Conservation (phyloP, 768 basidiomycete species). For the Leccinum longicurvipes region DNA sequence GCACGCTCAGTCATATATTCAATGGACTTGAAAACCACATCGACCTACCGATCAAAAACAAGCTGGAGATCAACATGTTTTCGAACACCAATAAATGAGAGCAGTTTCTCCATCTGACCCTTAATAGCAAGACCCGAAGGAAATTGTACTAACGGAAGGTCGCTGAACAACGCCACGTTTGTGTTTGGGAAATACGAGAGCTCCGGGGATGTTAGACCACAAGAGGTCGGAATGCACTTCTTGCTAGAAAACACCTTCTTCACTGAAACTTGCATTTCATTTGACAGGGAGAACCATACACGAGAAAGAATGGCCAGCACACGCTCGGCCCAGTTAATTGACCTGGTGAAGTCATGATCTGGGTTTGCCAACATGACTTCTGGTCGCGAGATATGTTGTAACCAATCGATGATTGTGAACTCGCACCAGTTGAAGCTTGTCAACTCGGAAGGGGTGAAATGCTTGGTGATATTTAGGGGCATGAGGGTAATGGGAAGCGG, state of each 20-base stretch:
- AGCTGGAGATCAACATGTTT: constrained; percentile 92
- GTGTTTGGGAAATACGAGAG: constrained; percentile 84
- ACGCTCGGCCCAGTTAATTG: constrained; percentile 76
- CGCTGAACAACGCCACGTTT: constrained; percentile 72
- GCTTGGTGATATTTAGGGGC: constrained; percentile 31
- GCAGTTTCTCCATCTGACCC: constrained; percentile 65
- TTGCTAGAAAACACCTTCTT: constrained; percentile 41
- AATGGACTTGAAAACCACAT: background rate
- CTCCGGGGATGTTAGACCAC: constrained; percentile 60
- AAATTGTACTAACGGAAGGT: constrained; percentile 75
- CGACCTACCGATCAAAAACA: constrained; percentile 75
- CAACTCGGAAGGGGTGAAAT: constrained; percentile 52
- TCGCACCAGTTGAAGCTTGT: constrained; percentile 76
- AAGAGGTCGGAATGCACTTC: constrained; percentile 47
- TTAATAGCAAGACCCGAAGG: constrained; percentile 64
- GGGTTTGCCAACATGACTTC: constrained; percentile 38
- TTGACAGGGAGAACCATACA: constrained; percentile 65
- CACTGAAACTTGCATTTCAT: constrained; percentile 41
- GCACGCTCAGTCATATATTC: background rate
- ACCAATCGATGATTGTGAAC: constrained; percentile 72
- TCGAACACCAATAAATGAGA: constrained; percentile 76
- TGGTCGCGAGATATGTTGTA: constrained; percentile 57
- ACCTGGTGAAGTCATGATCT: constrained; percentile 61
- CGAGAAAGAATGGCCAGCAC: constrained; percentile 65
- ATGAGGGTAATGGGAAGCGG: constrained; percentile 11